Evolutionary conservation across 257 asterid genomes (phyloP).

Genomic region (Solanum chiquidenum): DNA sequence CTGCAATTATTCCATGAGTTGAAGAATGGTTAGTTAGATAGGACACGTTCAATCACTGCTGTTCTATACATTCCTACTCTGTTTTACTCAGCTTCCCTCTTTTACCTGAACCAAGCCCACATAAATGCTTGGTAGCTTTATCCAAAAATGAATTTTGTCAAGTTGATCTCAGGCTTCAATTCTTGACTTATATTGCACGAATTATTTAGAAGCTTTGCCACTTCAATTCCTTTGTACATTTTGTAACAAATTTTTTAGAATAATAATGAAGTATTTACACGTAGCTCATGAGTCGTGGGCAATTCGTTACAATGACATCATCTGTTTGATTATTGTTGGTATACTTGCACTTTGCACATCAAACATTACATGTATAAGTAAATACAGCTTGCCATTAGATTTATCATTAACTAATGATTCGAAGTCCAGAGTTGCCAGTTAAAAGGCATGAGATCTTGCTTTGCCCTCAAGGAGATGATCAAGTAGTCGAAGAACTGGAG

Average conservation of each 20-base stretch:
- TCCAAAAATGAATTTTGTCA: neutral
- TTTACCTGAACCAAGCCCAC: neutral
- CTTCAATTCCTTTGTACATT: neutral
- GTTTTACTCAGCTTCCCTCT: neutral
- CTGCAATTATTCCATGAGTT: neutral
- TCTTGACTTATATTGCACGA: neutral
- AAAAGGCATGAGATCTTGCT: neutral
- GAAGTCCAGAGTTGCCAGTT: neutral
- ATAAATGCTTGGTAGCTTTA: neutral
- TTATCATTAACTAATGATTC: neutral
- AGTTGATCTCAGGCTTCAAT: neutral
- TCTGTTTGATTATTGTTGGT: neutral
- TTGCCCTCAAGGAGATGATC: neutral
- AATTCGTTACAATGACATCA: neutral
- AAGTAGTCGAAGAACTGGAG: neutral
- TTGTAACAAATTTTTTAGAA: neutral
- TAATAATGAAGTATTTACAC: neutral
- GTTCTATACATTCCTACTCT: neutral
- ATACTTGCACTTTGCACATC: neutral
- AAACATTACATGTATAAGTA: neutral
- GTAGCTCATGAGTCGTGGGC: neutral
- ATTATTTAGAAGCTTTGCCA: neutral
- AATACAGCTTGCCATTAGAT: neutral
- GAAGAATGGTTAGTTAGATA: neutral
- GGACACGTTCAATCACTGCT: neutral